phyloP scores from a whole-genome alignment of 305 asterid genomes.

The Fraxinus greggii region DNA sequence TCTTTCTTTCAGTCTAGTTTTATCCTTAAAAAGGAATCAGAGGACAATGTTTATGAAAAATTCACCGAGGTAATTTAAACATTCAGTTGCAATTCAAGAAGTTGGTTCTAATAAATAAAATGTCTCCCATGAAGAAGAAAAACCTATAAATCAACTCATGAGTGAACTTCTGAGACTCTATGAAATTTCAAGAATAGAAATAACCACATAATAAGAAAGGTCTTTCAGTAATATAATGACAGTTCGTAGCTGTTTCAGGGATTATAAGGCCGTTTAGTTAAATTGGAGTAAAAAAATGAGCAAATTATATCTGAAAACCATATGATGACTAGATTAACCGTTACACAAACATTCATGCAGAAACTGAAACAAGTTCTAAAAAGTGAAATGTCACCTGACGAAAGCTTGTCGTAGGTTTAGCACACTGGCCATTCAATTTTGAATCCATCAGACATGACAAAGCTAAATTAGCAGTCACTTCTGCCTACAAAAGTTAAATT shows the following conservation, averaged over 20 bases:
- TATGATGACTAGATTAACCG: conserved; percentile 5
- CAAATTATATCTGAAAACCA: neutral
- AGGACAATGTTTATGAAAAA: neutral
- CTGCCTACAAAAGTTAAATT: conserved; percentile 42
- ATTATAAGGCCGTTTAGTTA: neutral
- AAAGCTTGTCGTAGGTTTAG: conserved; percentile 37
- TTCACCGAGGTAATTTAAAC: neutral
- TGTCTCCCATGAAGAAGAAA: neutral
- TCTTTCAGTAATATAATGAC: neutral
- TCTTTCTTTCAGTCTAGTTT: neutral
- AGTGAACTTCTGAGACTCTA: neutral
- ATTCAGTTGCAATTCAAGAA: neutral
- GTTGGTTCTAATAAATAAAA: neutral
- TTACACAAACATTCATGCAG: neutral
- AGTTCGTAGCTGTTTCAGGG: neutral
- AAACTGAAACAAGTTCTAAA: conserved; percentile 19
- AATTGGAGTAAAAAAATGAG: neutral
- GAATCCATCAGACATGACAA: conserved; percentile 61
- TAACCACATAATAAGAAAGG: neutral
- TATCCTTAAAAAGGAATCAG: neutral
- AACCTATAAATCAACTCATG: neutral
- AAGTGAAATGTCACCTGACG: conserved; percentile 45
- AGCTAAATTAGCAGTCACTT: conserved; percentile 56
- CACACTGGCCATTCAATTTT: conserved; percentile 35
- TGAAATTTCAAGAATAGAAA: neutral